Evolutionary conservation across 148 eudicot genomes (phyloP).

Genomic region (Euryodendron excelsum): DNA sequence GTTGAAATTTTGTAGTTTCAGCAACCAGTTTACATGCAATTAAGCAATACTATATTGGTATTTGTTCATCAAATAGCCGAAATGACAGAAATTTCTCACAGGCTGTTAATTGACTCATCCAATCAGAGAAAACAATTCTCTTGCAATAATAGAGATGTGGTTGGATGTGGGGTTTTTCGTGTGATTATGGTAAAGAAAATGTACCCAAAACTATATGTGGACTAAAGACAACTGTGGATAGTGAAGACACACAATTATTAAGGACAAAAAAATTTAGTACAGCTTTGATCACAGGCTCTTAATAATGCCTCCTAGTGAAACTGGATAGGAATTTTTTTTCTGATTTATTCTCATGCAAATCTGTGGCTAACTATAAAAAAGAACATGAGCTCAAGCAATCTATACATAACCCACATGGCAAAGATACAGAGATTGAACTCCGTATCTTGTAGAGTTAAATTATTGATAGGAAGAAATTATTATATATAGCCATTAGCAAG

Average conservation of each 20-base stretch:
- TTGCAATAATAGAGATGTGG: background rate
- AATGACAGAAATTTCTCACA: background rate
- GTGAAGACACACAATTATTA: background rate
- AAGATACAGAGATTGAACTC: constrained; percentile 1
- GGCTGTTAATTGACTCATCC: background rate
- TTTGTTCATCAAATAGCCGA: background rate
- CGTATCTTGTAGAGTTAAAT: background rate
- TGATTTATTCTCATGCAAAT: background rate
- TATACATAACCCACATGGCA: background rate
- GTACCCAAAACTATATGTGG: background rate
- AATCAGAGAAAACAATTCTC: background rate
- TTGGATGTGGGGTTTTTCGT: background rate
- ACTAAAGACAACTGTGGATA: background rate
- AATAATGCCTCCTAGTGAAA: background rate
- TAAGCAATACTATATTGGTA: background rate
- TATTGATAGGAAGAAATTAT: background rate
- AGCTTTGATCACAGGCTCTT: background rate
- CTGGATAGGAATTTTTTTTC: background rate
- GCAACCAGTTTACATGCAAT: background rate
- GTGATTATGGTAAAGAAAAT: background rate
- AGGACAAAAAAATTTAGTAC: background rate
- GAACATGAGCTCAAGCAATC: background rate
- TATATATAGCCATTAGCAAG: background rate
- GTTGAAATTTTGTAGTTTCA: constrained; percentile 2
- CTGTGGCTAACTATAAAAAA: background rate